A percentile compares a stretch with the other conserved stretches of the same genome.
These are phyloP conservation scores for Pleurotus giganteus DNA, from an alignment of 768 basidiomycete genomes.

Conservation along the genomic window DNA sequence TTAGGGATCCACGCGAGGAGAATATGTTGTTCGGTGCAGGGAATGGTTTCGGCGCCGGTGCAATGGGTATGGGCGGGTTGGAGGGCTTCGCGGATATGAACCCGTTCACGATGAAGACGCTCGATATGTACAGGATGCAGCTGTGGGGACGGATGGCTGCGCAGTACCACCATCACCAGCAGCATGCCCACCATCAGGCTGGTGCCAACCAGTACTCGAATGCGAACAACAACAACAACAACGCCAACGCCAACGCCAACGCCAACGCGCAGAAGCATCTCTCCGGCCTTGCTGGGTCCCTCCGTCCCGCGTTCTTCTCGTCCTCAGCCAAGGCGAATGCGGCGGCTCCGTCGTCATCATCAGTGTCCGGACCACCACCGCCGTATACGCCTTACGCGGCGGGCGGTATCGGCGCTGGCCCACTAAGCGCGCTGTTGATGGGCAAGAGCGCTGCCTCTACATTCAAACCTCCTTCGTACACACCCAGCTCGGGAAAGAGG, in stretches of 20 bases:
- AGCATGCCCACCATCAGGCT: conserved; percentile 38
- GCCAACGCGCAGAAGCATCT: conserved; percentile 19
- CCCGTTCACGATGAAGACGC: conserved; percentile 82
- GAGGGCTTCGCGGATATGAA: conserved; percentile 79
- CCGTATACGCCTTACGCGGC: conserved; percentile 24
- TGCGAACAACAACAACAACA: conserved; percentile 36
- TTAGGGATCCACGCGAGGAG: conserved; percentile 14
- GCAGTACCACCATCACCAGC: conserved; percentile 49
- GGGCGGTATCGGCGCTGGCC: conserved; percentile 9
- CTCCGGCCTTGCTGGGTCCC: conserved; percentile 37
- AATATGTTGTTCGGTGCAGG: background rate
- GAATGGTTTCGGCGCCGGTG: conserved; percentile 11
- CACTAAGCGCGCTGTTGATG: conserved; percentile 36
- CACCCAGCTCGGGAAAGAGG: conserved; percentile 18
- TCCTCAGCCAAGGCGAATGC: conserved; percentile 17
- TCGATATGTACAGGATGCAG: conserved; percentile 89
- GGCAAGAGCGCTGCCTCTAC: conserved; percentile 23
- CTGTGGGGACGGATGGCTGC: conserved; percentile 89
- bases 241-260: conserved; percentile 24
- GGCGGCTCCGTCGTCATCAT: conserved; percentile 5
- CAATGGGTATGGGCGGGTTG: conserved; percentile 43
- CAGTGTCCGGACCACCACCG: conserved; percentile 10
- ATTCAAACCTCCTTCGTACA: conserved; percentile 11
- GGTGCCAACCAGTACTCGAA: conserved; percentile 24
- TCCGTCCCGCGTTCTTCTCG: conserved; percentile 40